These are phyloP conservation scores for Liriodendron chinense DNA, from an alignment of 164 flowering plant genomes.

Conservation along the genomic window DNA sequence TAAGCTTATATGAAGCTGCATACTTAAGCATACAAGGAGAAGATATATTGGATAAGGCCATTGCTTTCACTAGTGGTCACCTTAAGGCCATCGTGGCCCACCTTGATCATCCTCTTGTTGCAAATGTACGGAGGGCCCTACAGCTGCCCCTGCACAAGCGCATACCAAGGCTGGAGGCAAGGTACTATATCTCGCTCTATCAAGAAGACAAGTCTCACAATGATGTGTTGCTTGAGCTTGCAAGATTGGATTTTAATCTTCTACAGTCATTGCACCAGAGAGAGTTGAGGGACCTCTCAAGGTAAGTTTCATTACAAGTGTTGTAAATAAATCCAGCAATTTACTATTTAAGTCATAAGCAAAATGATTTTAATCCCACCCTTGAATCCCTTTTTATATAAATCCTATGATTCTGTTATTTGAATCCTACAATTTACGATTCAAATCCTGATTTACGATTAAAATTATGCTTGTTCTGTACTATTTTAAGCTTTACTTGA, in stretches of 20 bases:
- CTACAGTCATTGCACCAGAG: conserved; percentile 32
- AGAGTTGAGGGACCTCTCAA: conserved; percentile 33
- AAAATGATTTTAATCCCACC: too few relatives aligned
- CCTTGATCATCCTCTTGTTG: conserved; percentile 12
- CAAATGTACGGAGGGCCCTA: conserved; percentile 22
- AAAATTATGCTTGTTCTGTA: too few relatives aligned
- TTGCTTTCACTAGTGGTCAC: conserved; percentile 3
- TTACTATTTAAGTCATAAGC: too few relatives aligned
- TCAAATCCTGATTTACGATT: too few relatives aligned
- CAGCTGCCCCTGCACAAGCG: conserved; percentile 41
- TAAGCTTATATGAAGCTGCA: conserved; percentile 37
- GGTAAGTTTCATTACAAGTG: conserved; percentile 34
- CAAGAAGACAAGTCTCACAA: conserved; percentile 10
- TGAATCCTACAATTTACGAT: too few relatives aligned
- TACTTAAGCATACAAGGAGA: conserved; percentile 40
- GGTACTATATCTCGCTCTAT: conserved; percentile 16
- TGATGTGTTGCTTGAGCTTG: conserved; percentile 26
- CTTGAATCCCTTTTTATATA: too few relatives aligned
- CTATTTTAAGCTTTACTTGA: too few relatives aligned
- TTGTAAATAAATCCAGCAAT: too few relatives aligned
- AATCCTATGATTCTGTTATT: too few relatives aligned
- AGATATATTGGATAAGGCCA: conserved; percentile 44
- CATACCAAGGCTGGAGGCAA: conserved; percentile 31
- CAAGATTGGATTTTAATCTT: conserved; percentile 35
- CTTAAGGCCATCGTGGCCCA: conserved; percentile 1